Conservation (phyloP, 202 grass and related monocot species). For the Schoenoplectus tabernaemontani region DNA sequence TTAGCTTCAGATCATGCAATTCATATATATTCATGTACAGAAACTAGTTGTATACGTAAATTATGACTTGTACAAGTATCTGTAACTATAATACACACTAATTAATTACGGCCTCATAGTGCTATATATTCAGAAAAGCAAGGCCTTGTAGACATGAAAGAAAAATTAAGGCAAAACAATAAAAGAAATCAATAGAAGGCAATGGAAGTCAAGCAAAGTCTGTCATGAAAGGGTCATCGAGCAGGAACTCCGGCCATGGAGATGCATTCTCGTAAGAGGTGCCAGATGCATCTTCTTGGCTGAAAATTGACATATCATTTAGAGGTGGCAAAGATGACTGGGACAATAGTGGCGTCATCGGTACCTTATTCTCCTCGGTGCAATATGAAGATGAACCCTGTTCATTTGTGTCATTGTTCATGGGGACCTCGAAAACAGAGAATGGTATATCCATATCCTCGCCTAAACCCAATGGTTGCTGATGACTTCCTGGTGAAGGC, state of each 20-base stretch:
- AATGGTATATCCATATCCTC: slow-evolving; percentile 11
- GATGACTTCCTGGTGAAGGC: neutral
- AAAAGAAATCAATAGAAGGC: neutral
- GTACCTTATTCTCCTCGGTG: slow-evolving; percentile 3
- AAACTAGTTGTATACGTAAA: slow-evolving; percentile 19
- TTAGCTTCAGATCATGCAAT: slow-evolving; percentile 15
- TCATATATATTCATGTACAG: slow-evolving; percentile 31
- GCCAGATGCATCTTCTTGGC: slow-evolving; percentile 25
- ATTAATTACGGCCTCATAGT: neutral
- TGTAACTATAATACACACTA: neutral
- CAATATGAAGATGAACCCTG: neutral
- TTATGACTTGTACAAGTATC: slow-evolving; percentile 13
- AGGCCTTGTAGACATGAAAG: neutral
- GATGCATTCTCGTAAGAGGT: slow-evolving; percentile 32
- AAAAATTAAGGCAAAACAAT: neutral
- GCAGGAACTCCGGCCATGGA: slow-evolving; percentile 59
- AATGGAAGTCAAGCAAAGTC: slow-evolving; percentile 38
- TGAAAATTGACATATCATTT: slow-evolving; percentile 26
- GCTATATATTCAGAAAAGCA: neutral
- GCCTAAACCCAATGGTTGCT: slow-evolving; percentile 14
- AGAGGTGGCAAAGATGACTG: slow-evolving; percentile 38
- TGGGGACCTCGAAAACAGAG: slow-evolving; percentile 24
- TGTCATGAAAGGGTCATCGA: slow-evolving; percentile 49
- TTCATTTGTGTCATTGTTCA: slow-evolving; percentile 28
- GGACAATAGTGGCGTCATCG: neutral